Percentiles rank a stretch among this genome's conserved stretches.
Conservation (phyloP, 345 rosid species). For the Eucalyptus sp. region DNA sequence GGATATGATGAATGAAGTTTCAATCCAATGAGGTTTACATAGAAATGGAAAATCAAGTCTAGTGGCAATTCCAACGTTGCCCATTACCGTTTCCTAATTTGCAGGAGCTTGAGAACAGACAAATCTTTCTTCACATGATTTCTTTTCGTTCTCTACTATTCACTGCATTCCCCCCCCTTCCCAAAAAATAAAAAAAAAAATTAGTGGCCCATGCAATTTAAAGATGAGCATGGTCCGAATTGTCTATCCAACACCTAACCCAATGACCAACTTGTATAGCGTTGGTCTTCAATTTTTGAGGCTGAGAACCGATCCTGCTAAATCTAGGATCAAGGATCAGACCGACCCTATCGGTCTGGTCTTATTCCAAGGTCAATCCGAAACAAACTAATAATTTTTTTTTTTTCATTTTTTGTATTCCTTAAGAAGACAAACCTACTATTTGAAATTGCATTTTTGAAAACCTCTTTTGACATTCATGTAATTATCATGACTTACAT, state of each 20-base stretch:
- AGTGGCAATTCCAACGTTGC: background rate
- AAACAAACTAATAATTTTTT: too few species aligned
- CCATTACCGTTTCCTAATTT: background rate
- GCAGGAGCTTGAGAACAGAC: background rate
- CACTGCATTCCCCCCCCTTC: rapidly evolving
- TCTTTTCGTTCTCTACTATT: background rate
- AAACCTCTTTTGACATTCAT: too few species aligned
- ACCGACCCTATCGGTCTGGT: rapidly evolving
- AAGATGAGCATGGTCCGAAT: rapidly evolving
- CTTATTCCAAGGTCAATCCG: rapidly evolving
- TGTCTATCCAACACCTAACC: rapidly evolving
- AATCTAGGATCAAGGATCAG: rapidly evolving
- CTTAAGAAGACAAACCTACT: rapidly evolving
- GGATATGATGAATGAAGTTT: background rate
- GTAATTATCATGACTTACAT: too few species aligned
- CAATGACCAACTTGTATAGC: rapidly evolving
- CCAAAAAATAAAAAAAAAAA: too few species aligned
- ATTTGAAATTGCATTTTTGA: too few species aligned
- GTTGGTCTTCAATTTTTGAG: too few species aligned
- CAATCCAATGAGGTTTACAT: background rate
- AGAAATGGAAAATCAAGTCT: background rate
- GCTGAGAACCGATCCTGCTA: rapidly evolving
- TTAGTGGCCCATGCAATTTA: background rate
- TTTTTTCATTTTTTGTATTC: too few species aligned
- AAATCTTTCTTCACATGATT: background rate